phyloP scores from a whole-genome alignment of 2,329 filamentous ascomycete species.

The Xylaria sp. region DNA sequence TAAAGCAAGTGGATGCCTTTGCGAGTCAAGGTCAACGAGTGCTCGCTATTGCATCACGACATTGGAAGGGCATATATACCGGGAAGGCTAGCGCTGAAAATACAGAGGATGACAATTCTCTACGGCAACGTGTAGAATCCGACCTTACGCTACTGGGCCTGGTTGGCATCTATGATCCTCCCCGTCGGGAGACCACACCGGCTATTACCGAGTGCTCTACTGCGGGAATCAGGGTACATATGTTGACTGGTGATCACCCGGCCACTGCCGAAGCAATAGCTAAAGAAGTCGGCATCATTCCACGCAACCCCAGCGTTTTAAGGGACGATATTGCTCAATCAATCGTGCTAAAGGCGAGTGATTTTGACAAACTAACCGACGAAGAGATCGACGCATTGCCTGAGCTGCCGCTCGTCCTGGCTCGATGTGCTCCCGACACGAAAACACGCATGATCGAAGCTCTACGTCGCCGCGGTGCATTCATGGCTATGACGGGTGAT shows the following conservation, averaged over 20 bases:
- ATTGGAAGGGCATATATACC: constrained; percentile 62
- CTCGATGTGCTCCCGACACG: constrained; percentile 84
- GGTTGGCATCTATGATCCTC: constrained; percentile 86
- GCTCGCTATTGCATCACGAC: constrained; percentile 74
- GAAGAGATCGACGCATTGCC: constrained; percentile 79
- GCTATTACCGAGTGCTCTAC: constrained; percentile 76
- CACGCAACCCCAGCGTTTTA: constrained; percentile 67
- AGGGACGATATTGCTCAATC: constrained; percentile 71
- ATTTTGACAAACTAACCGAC: constrained; percentile 82
- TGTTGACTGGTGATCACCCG: constrained; percentile 86
- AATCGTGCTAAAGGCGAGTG: constrained; percentile 78
- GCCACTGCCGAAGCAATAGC: constrained; percentile 83
- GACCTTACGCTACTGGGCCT: constrained; percentile 81
- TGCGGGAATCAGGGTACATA: constrained; percentile 82
- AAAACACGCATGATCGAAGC: constrained; percentile 94
- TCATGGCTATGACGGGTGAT: constrained; percentile 89
- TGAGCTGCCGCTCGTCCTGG: constrained; percentile 81
- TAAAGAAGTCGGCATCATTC: constrained; percentile 80
- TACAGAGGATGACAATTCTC: constrained; percentile 53
- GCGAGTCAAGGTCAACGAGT: constrained; percentile 77
- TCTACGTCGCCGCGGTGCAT: constrained; percentile 77
- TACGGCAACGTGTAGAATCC: constrained; percentile 72
- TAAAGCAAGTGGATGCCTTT: constrained; percentile 66
- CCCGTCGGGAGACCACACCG: constrained; percentile 79
- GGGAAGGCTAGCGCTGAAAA: constrained; percentile 39